Base-by-base conservation (phyloP, 176 grass and related monocot species). In the Bromus sterilis region DNA sequence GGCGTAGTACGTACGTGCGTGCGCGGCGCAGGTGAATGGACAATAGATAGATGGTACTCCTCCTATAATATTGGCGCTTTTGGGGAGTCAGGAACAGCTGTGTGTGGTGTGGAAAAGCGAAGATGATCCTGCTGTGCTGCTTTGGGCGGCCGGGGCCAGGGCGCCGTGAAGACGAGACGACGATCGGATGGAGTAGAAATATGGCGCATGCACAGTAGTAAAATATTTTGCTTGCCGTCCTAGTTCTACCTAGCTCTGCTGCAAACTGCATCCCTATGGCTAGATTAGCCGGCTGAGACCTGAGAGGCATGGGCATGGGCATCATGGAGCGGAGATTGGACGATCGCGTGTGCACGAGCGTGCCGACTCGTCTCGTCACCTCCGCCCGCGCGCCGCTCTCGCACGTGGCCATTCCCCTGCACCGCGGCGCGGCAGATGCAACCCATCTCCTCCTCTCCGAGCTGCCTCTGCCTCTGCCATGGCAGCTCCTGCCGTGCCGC, bases 341-440 rank as follows among this genome's bases (percentile, higher is more conserved):
- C 86, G 89, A 92, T 88, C 90, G 90, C 90, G 93, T 96, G 93
- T 85, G 90, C 93, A 96, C 93, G 93, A 93, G 90, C 85, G 93
- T 88, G 90, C 5, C 82, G 87, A 39, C 58, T 57, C 85, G 90
- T 90, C n/a, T 78, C 82, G 90, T 96, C 93, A 93, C 85, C 86
- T 93, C 93, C 79, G 71, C 18, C 65, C 20, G 65, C n/a, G 61
- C 86, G 85, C 90, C 66, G 90, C 87, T 88, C 82, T 74, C 90
- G 86, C 90, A 96, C 88, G 90, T 96, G 88, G 71, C 61, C 77
- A 79, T 77, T 71, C 91, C 82, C 20, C 51, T 56, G 77, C 85
- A 14, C 41, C 41, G 42, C 69, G 69, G 69, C 69, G 40, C 89
- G 71, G 44, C 65, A 77, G 16, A 42, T 48, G 62, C 32, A 36